These are phyloP conservation scores for Colletotrichum sp. DNA, from an alignment of 2,329 filamentous ascomycete species.

Conservation along the genomic window DNA sequence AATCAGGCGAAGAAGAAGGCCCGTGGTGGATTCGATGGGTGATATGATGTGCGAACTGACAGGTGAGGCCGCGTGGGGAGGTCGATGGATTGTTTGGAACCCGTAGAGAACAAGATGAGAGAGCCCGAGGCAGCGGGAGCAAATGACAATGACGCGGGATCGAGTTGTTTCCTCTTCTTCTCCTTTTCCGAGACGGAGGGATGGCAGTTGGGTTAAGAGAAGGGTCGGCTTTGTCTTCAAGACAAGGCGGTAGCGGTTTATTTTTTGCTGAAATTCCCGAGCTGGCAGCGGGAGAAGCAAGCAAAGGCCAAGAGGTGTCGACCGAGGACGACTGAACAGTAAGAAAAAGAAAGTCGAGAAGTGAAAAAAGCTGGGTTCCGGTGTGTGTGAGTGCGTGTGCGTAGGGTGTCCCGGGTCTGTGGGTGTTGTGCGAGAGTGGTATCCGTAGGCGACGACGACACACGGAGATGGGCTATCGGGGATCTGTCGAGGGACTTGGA, in stretches of 20 bases:
- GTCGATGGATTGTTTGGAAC: background rate
- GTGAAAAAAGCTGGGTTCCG: background rate
- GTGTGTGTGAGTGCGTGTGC: background rate
- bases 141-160: background rate
- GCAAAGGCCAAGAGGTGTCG: background rate
- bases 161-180: background rate
- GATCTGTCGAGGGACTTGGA: background rate
- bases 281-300: constrained; percentile 1
- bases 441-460: background rate
- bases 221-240: constrained; percentile 1
- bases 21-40: background rate
- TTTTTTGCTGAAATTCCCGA: background rate
- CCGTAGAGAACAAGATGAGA: background rate
- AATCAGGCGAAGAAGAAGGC: constrained; percentile 23
- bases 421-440: background rate
- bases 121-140: background rate
- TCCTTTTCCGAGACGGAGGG: background rate
- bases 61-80: constrained; percentile 11
- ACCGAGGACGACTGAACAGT: background rate
- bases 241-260: background rate
- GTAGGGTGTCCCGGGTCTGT: background rate
- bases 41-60: constrained; percentile 22
- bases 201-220: background rate
- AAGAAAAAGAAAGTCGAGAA: constrained; percentile 18
- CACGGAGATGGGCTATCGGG: background rate